Percentiles rank a stretch among this genome's conserved stretches.
Evolutionary conservation across 441 rosid genomes (phyloP).

Genomic region (Populus hybrid): DNA sequence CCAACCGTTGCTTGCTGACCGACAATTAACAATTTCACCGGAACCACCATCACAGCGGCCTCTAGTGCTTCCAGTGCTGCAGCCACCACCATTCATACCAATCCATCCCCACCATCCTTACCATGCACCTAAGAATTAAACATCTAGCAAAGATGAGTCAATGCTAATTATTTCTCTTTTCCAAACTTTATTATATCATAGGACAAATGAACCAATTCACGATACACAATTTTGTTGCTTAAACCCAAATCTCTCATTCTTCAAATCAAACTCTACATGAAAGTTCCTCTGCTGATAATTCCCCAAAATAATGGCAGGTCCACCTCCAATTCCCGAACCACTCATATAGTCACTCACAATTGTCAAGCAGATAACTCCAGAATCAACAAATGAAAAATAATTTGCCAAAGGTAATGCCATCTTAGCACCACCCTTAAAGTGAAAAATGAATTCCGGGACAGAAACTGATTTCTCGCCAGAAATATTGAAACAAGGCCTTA

Average conservation of each 20-base stretch:
- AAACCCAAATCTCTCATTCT: constrained; percentile 68
- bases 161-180: not conserved
- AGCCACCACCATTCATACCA: not conserved
- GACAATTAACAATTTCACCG: not conserved
- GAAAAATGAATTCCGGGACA: constrained; percentile 52
- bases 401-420: constrained; percentile 61
- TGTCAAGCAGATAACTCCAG: constrained; percentile 43
- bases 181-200: not conserved
- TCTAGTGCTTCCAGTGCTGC: not conserved
- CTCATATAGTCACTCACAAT: constrained; percentile 35
- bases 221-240: constrained; percentile 41
- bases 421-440: constrained; percentile 79
- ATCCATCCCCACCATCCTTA: not conserved
- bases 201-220: not conserved
- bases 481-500: constrained; percentile 64
- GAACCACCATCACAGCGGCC: not conserved
- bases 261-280: constrained; percentile 67
- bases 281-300: constrained; percentile 79
- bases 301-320: constrained; percentile 80
- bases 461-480: constrained; percentile 33
- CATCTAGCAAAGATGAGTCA: not conserved
- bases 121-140: too few relatives aligned
- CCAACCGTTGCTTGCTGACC: not conserved
- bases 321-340: constrained; percentile 27
- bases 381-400: constrained; percentile 41